Conservation (phyloP, 352 stramenopile genomes). For the Saprolegnia parasitica region DNA sequence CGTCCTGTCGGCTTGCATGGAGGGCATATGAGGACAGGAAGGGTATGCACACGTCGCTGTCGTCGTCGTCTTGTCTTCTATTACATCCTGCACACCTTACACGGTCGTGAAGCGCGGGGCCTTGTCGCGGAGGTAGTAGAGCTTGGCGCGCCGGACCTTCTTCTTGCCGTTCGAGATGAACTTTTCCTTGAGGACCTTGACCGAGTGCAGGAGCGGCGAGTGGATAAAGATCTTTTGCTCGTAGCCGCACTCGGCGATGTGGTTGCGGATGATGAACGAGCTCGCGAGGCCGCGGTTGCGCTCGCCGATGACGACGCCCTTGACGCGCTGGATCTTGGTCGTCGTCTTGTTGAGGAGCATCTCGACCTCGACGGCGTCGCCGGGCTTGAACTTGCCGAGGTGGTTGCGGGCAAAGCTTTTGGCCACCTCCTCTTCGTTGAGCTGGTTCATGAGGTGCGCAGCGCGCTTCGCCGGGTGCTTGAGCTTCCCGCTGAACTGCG, state of each 20-base stretch:
- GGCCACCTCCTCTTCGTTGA: conserved; percentile 61
- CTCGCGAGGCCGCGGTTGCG: conserved; percentile 76
- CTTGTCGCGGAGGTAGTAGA: conserved; percentile 88
- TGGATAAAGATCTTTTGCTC: conserved; percentile 87
- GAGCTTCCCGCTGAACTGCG: conserved; percentile 11
- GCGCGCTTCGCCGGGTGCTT: conserved; percentile 33
- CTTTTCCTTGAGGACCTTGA: conserved; percentile 83
- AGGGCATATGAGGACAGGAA: too few relatives aligned
- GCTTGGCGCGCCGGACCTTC: conserved; percentile 80
- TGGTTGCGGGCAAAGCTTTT: conserved; percentile 54
- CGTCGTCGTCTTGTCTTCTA: not conserved
- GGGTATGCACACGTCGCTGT: too few relatives aligned
- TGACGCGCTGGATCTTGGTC: conserved; percentile 65
- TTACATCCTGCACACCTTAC: conserved; percentile 38
- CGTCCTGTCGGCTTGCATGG: not conserved
- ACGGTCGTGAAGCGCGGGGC: conserved; percentile 75
- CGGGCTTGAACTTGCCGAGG: conserved; percentile 68
- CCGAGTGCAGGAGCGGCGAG: conserved; percentile 80
- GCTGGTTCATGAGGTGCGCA: conserved; percentile 57
- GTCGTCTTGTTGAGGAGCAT: conserved; percentile 64
- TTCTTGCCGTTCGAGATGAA: conserved; percentile 92
- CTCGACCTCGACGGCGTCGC: conserved; percentile 71
- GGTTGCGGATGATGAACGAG: conserved; percentile 84
- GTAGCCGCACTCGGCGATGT: conserved; percentile 82
- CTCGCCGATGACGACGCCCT: conserved; percentile 73